These are phyloP conservation scores for Ustilago trichophora DNA, from an alignment of 1,284 basidiomycete genomes.

Conservation along the genomic window DNA sequence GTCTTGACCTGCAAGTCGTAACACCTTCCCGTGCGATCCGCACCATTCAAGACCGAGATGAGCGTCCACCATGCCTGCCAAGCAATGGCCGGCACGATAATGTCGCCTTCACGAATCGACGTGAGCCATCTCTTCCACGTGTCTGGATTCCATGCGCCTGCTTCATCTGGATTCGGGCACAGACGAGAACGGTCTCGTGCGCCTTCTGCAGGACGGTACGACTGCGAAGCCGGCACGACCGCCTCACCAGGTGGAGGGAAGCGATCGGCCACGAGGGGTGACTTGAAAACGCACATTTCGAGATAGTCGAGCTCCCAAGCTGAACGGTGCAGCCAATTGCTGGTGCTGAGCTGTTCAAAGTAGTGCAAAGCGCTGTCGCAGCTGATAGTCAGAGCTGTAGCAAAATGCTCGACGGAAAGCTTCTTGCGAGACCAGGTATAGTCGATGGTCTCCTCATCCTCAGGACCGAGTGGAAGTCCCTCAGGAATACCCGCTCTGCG, in stretches of 20 bases:
- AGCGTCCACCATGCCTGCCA: conserved; percentile 66
- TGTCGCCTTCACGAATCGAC: conserved; percentile 49
- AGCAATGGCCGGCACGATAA: conserved; percentile 55
- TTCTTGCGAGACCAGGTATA: conserved; percentile 60
- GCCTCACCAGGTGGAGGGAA: conserved; percentile 58
- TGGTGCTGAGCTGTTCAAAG: conserved; percentile 41
- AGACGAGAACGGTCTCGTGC: conserved; percentile 34
- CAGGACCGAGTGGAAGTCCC: conserved; percentile 48
- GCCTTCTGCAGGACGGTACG: conserved; percentile 36
- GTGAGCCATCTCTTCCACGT: conserved; percentile 56
- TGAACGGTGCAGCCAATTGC: conserved; percentile 47
- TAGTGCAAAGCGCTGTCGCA: conserved; percentile 48
- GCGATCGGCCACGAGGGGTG: conserved; percentile 48
- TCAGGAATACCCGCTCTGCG: conserved; percentile 57
- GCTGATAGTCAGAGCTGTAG: conserved; percentile 48
- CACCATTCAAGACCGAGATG: conserved; percentile 62
- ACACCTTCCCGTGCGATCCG: conserved; percentile 53
- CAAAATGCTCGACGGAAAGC: conserved; percentile 50
- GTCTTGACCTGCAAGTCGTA: conserved; percentile 62
- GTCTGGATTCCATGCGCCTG: conserved; percentile 49
- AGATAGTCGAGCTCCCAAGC: conserved; percentile 66
- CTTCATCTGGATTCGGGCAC: conserved; percentile 54
- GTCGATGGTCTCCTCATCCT: conserved; percentile 54
- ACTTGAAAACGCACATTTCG: conserved; percentile 61
- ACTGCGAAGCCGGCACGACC: conserved; percentile 34